Conservation (phyloP, 306 rosid genomes). For the Luffa aegyptiaca region DNA sequence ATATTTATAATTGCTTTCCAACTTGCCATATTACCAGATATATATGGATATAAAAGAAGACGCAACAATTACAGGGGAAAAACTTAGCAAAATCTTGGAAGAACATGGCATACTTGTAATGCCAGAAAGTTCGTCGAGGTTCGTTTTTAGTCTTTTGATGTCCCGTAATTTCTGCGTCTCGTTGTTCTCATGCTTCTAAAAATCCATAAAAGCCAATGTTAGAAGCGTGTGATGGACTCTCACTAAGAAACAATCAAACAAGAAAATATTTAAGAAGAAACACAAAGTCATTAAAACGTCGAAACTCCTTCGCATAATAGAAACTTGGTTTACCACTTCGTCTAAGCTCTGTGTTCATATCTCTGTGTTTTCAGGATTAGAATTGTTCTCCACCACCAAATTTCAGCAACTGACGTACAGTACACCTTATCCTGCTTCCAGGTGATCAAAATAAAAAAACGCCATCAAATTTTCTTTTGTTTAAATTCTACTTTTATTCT, state of each 20-base stretch:
- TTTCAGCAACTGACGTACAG: slow-evolving; percentile 57
- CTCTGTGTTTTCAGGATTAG: slow-evolving; percentile 46
- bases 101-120: slow-evolving; percentile 48
- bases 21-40: slow-evolving; percentile 23
- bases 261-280: neutral
- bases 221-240: neutral
- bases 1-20: neutral
- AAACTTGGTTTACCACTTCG: neutral
- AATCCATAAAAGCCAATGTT: neutral
- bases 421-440: slow-evolving; percentile 74
- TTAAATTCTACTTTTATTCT: neutral
- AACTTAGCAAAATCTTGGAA: slow-evolving; percentile 41
- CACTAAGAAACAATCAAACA: neutral
- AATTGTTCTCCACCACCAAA: slow-evolving; percentile 78
- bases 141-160: slow-evolving; percentile 8
- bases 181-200: neutral
- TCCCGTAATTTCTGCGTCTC: neutral
- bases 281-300: neutral
- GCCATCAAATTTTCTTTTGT: neutral
- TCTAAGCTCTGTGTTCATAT: neutral
- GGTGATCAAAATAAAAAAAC: slow-evolving; percentile 23
- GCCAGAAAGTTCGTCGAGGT: slow-evolving; percentile 55
- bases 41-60: slow-evolving; percentile 47
- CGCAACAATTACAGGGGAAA: slow-evolving; percentile 33
- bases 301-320: neutral